Evolutionary conservation across 1,139 yeast genomes (phyloP).

Genomic region (Saccharomyces hybrid): DNA sequence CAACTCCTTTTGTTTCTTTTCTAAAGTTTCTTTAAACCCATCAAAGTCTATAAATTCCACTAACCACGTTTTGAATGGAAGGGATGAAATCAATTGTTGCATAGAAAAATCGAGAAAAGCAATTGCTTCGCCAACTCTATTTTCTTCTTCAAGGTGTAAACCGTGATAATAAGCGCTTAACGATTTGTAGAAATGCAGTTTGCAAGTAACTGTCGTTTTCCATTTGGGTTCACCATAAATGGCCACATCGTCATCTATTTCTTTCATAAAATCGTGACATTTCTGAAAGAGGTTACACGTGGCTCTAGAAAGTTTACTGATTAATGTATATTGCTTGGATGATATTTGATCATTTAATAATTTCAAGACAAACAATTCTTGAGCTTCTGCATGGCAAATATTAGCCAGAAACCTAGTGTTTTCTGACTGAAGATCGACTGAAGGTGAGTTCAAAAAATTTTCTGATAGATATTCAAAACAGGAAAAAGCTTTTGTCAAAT

Average conservation of each 20-base stretch:
- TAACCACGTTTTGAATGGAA: conserved; percentile 20
- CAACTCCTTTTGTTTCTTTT: conserved; percentile 34
- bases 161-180: conserved; percentile 40
- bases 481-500: conserved; percentile 75
- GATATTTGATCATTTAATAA: conserved; percentile 39
- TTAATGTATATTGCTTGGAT: conserved; percentile 50
- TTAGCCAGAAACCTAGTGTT: conserved; percentile 58
- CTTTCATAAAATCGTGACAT: conserved; percentile 40
- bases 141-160: conserved; percentile 35
- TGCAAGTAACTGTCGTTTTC: conserved; percentile 38
- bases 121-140: conserved; percentile 70
- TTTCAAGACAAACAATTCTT: conserved; percentile 69
- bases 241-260: conserved; percentile 38
- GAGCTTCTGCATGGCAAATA: conserved; percentile 79
- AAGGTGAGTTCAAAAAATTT: conserved; percentile 85
- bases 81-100: conserved; percentile 19
- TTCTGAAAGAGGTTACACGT: conserved; percentile 50
- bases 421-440: conserved; percentile 64
- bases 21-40: conserved; percentile 22
- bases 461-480: conserved; percentile 65
- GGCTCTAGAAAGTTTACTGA: conserved; percentile 64
- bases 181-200: conserved; percentile 40
- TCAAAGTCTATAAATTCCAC: conserved; percentile 32
- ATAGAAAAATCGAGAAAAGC: conserved; percentile 54
- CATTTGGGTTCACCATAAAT: conserved; percentile 35